Conservation (phyloP, 2,329 filamentous ascomycete genomes). For the Colletotrichum eleusines region DNA sequence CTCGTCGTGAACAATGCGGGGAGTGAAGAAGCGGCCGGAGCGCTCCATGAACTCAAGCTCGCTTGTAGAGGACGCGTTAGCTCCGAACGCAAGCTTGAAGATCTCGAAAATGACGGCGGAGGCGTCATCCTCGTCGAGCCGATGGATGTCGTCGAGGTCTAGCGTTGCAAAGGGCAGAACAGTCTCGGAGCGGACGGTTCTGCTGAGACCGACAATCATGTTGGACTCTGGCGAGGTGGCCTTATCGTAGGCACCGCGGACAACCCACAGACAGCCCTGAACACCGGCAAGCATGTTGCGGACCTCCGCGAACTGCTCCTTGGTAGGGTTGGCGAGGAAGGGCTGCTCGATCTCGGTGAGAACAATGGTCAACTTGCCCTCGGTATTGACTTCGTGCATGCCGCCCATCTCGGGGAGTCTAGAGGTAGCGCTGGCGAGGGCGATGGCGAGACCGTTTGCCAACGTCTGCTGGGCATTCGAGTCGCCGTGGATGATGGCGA, state of each 20-base stretch:
- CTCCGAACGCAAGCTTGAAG: conserved; percentile 53
- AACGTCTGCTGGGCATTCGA: conserved; percentile 40
- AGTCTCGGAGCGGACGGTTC: conserved; percentile 61
- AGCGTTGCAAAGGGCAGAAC: conserved; percentile 59
- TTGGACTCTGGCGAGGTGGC: conserved; percentile 55
- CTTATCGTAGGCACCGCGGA: conserved; percentile 54
- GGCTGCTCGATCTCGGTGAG: conserved; percentile 59
- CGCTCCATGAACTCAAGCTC: conserved; percentile 60
- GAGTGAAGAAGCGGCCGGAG: conserved; percentile 54
- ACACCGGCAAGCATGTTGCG: conserved; percentile 52
- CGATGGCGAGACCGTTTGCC: conserved; percentile 38
- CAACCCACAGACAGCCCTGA: conserved; percentile 56
- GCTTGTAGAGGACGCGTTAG: conserved; percentile 47
- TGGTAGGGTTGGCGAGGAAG: conserved; percentile 55
- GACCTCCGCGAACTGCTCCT: conserved; percentile 53
- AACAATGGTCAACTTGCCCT: conserved; percentile 53
- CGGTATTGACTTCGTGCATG: conserved; percentile 45
- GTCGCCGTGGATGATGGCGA: conserved; percentile 43
- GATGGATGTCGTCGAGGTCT: conserved; percentile 56
- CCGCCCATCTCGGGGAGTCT: conserved; percentile 41
- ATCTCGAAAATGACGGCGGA: conserved; percentile 53
- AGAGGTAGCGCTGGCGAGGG: conserved; percentile 40
- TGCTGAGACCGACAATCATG: conserved; percentile 59
- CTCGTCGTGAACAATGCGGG: conserved; percentile 54
- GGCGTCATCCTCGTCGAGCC: conserved; percentile 47